Percentiles rank a stretch among this genome's conserved stretches.
Conservation (phyloP, 345 rosid genomes). For the Hibiscus mutabilis region DNA sequence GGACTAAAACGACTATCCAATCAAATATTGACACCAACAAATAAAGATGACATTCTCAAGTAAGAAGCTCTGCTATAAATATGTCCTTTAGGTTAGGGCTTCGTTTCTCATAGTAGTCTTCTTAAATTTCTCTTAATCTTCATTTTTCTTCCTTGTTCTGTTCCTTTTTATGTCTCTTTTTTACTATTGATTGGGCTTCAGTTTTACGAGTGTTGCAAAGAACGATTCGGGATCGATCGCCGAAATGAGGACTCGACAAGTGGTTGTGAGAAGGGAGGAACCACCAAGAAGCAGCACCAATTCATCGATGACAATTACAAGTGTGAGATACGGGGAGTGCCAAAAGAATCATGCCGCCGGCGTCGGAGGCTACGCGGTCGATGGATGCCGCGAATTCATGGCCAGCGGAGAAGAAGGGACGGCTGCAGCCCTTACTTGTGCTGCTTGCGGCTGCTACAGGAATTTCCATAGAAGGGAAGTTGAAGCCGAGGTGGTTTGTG, state of each 20-base stretch:
- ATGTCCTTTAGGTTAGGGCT: slow-evolving; percentile 49
- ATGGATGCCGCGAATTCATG: slow-evolving; percentile 84
- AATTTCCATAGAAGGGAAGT: slow-evolving; percentile 65
- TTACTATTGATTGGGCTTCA: slow-evolving; percentile 1
- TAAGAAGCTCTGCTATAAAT: slow-evolving; percentile 16
- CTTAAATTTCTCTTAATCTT: slow-evolving; percentile 11
- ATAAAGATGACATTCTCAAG: background rate
- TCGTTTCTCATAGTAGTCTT: background rate
- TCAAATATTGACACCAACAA: too few species aligned
- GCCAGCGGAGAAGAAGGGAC: slow-evolving; percentile 56
- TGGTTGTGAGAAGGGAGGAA: slow-evolving; percentile 54
- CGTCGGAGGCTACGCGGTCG: slow-evolving; percentile 71
- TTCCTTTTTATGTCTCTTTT: background rate
- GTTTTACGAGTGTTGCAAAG: slow-evolving; percentile 2
- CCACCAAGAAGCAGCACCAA: slow-evolving; percentile 32
- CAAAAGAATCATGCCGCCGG: slow-evolving; percentile 77
- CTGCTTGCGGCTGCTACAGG: slow-evolving; percentile 75
- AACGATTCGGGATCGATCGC: slow-evolving; percentile 1
- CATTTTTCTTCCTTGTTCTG: background rate
- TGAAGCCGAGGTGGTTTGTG: slow-evolving; percentile 56
- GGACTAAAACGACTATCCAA: too few species aligned
- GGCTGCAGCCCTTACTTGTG: slow-evolving; percentile 46
- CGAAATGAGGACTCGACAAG: slow-evolving; percentile 68
- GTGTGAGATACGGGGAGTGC: slow-evolving; percentile 64
- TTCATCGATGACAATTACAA: slow-evolving; percentile 38